Evolutionary conservation across 1,139 yeast species (phyloP), one percentile per base, ranked within the genome.

Genomic region (Pichia norvegensis): DNA sequence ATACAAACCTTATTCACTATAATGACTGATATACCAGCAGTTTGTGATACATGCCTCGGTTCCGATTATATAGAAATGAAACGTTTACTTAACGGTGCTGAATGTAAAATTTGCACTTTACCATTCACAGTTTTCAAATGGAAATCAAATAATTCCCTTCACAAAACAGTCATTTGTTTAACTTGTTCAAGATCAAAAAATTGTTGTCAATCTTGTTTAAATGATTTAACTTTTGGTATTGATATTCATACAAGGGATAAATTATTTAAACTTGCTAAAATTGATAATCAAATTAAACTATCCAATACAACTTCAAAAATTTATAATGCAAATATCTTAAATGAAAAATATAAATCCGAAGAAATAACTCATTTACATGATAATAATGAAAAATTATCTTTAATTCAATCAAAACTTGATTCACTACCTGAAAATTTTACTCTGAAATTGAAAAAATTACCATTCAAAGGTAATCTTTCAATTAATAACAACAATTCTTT

Each of bases 201-300:
- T 64, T 84, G 95, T 54, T 92, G 98, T 59, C 97, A 92, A 61
- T 67, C 80, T 21, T 92, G 98, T 61, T 75, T 87, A 78, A 65
- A 85, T 38, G 97, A 92, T 65, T 68, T 87, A 43, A 76, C 81
- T 23, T 85, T 81, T 67, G 85, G 88, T 6, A 76, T 92, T 23
- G 90, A 96, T 0, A 63, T 87, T 17, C 79, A 82, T 19, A 68
- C 88, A 9, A 67, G 97, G 50, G 97, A 90, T 56, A 79, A 90
- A 2, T 87, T 95, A 1, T 65, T 88, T 57, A 79, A 80, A 57
- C 72, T 87, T 74, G 84, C 92, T 5, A 85, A 84, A 9, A 64
- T 74, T 17, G 72, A 69, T 16, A 71, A 73, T 16, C 16, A 14
- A 23, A 5, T 14, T 10, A 31, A 8, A 8, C 13, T n/a, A 13